phyloP scores from a whole-genome alignment of 768 basidiomycete genomes.

The Psilocybe subaeruginosa region DNA sequence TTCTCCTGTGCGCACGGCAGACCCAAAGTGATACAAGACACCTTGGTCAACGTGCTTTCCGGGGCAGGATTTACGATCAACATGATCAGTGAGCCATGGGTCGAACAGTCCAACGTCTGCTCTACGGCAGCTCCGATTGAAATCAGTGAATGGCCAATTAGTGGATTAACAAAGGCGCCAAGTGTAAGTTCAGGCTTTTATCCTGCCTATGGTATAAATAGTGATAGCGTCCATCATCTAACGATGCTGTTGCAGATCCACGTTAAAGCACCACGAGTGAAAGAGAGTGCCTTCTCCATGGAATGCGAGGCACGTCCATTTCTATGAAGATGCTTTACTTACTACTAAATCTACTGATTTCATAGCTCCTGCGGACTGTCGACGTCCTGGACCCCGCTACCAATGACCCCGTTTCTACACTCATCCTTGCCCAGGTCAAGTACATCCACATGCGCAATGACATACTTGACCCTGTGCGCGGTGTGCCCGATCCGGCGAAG shows the following conservation, averaged over 20 bases:
- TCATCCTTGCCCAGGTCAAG: conserved; percentile 58
- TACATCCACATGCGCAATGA: conserved; percentile 62
- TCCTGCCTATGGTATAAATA: no score
- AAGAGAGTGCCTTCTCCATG: conserved; percentile 65
- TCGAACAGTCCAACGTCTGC: conserved; percentile 56
- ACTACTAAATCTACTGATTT: conserved; percentile 26
- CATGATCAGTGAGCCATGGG: conserved; percentile 73
- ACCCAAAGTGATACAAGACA: conserved; percentile 50
- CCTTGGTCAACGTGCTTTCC: conserved; percentile 61
- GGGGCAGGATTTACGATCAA: conserved; percentile 75
- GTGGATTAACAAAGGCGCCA: conserved; percentile 58
- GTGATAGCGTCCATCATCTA: no score
- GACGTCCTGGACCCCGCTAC: conserved; percentile 44
- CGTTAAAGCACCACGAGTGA: conserved; percentile 57
- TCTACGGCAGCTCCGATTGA: conserved; percentile 56
- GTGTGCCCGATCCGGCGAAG: conserved; percentile 50
- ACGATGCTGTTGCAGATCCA: conserved; percentile 29
- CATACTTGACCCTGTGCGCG: conserved; percentile 38
- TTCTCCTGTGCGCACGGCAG: conserved; percentile 40
- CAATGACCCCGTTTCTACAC: conserved; percentile 35
- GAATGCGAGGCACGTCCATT: conserved; percentile 51
- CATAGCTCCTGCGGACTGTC: conserved; percentile 44
- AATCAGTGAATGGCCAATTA: conserved; percentile 62
- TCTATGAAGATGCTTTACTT: not conserved
- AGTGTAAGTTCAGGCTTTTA: conserved; percentile 43